Percentiles rank a stretch among this genome's conserved stretches.
phyloP scores from a whole-genome alignment of 2,329 filamentous ascomycete species.

The Fusarium multiceps region DNA sequence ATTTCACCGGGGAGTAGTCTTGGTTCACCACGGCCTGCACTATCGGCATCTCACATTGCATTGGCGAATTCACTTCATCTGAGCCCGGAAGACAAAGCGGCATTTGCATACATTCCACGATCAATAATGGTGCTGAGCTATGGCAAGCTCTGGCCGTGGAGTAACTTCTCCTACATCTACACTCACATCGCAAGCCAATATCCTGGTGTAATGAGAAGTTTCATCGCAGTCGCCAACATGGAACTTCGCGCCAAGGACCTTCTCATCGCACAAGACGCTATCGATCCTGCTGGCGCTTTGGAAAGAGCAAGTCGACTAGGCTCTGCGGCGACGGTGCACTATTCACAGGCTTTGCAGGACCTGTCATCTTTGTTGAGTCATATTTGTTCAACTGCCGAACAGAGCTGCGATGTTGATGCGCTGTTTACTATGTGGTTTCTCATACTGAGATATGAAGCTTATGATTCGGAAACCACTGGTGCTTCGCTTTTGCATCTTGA shows the following conservation, averaged over 20 bases:
- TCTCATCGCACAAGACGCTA: background rate
- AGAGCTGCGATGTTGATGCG: constrained; percentile 27
- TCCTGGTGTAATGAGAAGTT: constrained; percentile 39
- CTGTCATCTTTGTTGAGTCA: constrained; percentile 28
- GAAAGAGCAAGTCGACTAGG: constrained; percentile 23
- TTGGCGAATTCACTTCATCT: constrained; percentile 34
- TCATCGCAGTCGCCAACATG: constrained; percentile 39
- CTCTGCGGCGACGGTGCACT: constrained; percentile 21
- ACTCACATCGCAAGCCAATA: constrained; percentile 33
- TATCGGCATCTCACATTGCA: constrained; percentile 24
- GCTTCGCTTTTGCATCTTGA: constrained; percentile 34
- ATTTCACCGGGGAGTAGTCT: background rate
- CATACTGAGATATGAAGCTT: constrained; percentile 32
- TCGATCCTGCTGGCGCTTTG: background rate
- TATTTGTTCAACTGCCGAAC: constrained; percentile 20
- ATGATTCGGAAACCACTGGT: constrained; percentile 27
- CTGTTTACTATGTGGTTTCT: constrained; percentile 42
- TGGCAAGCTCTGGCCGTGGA: constrained; percentile 40
- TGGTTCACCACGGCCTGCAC: background rate
- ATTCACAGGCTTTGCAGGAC: constrained; percentile 34
- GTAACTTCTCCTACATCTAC: constrained; percentile 40
- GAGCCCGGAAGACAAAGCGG: constrained; percentile 18
- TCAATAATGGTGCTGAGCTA: constrained; percentile 37
- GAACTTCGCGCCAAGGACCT: constrained; percentile 31
- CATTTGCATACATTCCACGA: constrained; percentile 31